Percentiles rank a stretch among this genome's conserved stretches.
Evolutionary conservation across 805 yeast species (phyloP).

Genomic region (Metschnikowia lochheadii): DNA sequence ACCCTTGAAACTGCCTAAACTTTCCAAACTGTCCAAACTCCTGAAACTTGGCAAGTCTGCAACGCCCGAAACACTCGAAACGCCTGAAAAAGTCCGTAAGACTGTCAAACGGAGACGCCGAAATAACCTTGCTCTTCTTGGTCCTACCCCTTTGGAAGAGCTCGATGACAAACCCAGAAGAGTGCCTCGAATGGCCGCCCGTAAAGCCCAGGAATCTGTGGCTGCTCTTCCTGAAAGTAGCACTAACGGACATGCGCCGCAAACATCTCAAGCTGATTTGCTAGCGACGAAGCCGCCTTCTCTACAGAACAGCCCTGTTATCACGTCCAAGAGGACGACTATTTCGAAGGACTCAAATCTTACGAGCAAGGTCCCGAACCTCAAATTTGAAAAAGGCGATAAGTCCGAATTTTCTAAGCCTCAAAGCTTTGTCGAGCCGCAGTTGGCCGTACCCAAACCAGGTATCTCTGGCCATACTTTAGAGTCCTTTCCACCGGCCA

Average conservation of each 20-base stretch:
- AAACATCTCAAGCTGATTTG: too few relatives aligned
- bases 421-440: slow-evolving; percentile 52
- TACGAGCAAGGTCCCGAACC: slow-evolving; percentile 5
- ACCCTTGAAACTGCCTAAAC: not conserved
- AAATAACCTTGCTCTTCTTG: slow-evolving; percentile 1
- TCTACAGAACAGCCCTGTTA: slow-evolving; percentile 11
- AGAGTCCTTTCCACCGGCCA: slow-evolving; percentile 61
- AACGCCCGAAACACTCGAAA: not conserved
- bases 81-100: not conserved
- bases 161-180: not conserved
- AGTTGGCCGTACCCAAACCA: slow-evolving; percentile 49
- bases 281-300: not conserved
- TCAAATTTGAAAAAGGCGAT: slow-evolving; percentile 1
- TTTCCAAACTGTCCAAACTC: not conserved
- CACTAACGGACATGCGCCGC: not conserved
- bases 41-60: not conserved
- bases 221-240: not conserved
- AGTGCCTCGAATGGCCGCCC: slow-evolving; percentile 2
- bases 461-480: slow-evolving; percentile 71
- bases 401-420: too few relatives aligned
- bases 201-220: slow-evolving; percentile 1
- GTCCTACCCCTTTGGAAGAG: not conserved
- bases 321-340: slow-evolving; percentile 6
- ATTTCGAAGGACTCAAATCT: slow-evolving; percentile 5
- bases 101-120: not conserved